Evolutionary conservation across 2,329 filamentous ascomycete genomes (phyloP).

Genomic region (Exophiala viscosa): DNA sequence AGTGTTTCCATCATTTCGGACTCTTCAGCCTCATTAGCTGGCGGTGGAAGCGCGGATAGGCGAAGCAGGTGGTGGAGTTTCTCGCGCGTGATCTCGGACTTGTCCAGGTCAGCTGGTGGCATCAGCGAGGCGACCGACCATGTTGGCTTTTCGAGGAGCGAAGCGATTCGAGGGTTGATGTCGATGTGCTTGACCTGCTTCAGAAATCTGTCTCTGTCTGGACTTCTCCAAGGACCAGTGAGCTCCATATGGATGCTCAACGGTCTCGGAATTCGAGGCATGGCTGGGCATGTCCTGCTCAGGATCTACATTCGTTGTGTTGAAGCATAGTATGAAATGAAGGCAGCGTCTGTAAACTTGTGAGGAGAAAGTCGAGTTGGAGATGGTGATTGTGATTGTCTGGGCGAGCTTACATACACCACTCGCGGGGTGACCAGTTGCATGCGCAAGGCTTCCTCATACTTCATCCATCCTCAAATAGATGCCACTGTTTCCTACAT

Average conservation of each 20-base stretch:
- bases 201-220: slow-evolving; percentile 5
- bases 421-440: no score
- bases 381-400: no score
- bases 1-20: slow-evolving; percentile 68
- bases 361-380: no score
- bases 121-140: slow-evolving; percentile 82
- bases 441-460: no score
- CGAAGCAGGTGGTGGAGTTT: slow-evolving; percentile 81
- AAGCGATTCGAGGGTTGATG: slow-evolving; percentile 24
- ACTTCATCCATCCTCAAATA: no score
- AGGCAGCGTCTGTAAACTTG: no score
- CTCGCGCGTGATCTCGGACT: slow-evolving; percentile 56
- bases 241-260: slow-evolving; percentile 12
- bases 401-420: no score
- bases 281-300: neutral
- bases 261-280: slow-evolving; percentile 15
- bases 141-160: slow-evolving; percentile 64
- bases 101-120: slow-evolving; percentile 36
- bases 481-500: no score
- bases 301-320: neutral
- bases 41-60: slow-evolving; percentile 79
- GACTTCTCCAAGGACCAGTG: slow-evolving; percentile 9
- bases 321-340: no score
- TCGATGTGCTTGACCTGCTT: slow-evolving; percentile 18
- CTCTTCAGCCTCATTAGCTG: slow-evolving; percentile 58